Conservation (phyloP, 345 rosid species). For the Corymbia maculata region DNA sequence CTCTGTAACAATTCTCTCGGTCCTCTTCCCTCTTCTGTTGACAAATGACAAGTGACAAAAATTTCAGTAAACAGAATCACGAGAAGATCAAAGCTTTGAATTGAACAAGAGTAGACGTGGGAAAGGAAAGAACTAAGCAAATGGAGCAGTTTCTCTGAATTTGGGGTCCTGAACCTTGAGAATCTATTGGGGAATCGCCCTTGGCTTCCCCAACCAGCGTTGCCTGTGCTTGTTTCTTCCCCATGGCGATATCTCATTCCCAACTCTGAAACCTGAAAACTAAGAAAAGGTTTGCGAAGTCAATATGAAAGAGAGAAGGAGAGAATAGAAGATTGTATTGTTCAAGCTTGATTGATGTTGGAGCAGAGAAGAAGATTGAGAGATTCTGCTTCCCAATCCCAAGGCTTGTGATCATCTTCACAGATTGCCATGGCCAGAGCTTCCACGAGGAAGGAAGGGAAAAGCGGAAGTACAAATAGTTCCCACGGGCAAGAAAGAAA, state of each 20-base stretch:
- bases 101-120: not conserved
- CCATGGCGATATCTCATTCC: not conserved
- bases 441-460: not conserved
- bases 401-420: not conserved
- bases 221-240: slow-evolving; percentile 1
- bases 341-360: not conserved
- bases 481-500: not conserved
- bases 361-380: not conserved
- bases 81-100: not conserved
- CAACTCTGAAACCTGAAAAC: not conserved
- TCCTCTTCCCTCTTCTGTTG: slow-evolving; percentile 6
- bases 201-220: not conserved
- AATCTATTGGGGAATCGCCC: not conserved
- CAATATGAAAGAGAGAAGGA: not conserved
- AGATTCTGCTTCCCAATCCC: slow-evolving; percentile 2
- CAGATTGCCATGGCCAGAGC: not conserved
- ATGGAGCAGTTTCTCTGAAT: not conserved
- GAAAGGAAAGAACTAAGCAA: slow-evolving; percentile 1
- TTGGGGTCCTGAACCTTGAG: slow-evolving; percentile 1
- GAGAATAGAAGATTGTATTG: not conserved
- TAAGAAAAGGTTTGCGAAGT: not conserved
- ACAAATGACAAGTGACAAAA: not conserved
- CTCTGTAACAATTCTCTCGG: not conserved
- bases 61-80: not conserved
- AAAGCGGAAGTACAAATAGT: not conserved